Base-by-base conservation (phyloP, 225 moss, liverwort and hornwort genomes). In the Bryoerythrophyllum caledonicum region DNA sequence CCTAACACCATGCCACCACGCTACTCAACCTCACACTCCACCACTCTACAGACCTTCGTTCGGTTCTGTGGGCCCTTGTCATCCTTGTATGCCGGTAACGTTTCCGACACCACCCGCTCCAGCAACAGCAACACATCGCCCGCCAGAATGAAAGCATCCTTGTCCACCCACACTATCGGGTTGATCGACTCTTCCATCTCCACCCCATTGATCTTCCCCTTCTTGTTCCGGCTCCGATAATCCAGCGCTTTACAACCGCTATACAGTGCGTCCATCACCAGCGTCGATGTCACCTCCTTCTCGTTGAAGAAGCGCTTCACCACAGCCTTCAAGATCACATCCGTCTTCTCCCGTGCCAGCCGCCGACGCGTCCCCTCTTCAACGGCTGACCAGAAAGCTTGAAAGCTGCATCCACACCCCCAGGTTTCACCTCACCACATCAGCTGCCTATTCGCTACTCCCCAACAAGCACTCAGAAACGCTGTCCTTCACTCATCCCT, bases 251-350 rank as follows among this genome's bases (percentile, higher is more conserved):
- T 95, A 72, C 99, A 99, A 46, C 99, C 99, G 81, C 99, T 99
- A 68, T 99, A 99, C 27, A 99, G 93, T n/a, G 99, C 94, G 79
- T 99, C 99, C 99, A 99, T 99, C 35, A 99, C 99, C 80, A 99
- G 79, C 7, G 99, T 99, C 46, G 99, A 99, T 1, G 99, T 99
- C 62, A 99, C 99, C 76, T 99, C 99, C 84, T 99, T 99, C 76
- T 99, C 99, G 64, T 99, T 99, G 75, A 99, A 99, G 70, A 99
- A 99, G 25, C 95, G 88, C 80, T 99, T 99, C 17, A 99, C 95
- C 69, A 99, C 91, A 54, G 99, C 99, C 78, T 95, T 99, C 83
- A 99, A 76, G 67, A 99, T 95, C 56, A 99, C 93, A 68, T 99
- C 99, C 16, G 95, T 95, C 86, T 93, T 99, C 73, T 99, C 99